Conservation (phyloP, 768 basidiomycete genomes). For the Paxillus involutus region DNA sequence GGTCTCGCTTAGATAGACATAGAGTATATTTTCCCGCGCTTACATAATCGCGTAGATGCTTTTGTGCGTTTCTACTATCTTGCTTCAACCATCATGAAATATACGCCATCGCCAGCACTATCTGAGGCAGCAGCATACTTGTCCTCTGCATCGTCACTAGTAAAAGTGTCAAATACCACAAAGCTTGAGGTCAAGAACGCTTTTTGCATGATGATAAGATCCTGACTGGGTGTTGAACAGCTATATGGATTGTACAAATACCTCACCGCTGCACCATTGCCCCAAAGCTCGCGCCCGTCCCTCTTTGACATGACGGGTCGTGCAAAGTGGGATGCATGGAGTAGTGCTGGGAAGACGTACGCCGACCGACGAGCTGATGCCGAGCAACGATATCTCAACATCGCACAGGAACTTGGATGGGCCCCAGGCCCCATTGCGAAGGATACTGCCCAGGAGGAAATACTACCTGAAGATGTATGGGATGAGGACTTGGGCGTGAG, state of each 20-base stretch:
- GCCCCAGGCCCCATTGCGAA: constrained; percentile 29
- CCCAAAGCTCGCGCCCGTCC: constrained; percentile 61
- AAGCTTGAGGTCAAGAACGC: constrained; percentile 71
- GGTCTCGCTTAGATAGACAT: constrained; percentile 57
- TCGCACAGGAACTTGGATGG: constrained; percentile 76
- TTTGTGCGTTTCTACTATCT: not conserved
- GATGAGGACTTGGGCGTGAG: constrained; percentile 39
- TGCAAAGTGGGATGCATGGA: constrained; percentile 91
- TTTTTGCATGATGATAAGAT: constrained; percentile 8
- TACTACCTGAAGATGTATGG: constrained; percentile 42
- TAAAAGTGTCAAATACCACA: constrained; percentile 53
- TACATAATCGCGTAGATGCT: constrained; percentile 37
- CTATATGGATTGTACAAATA: constrained; percentile 86
- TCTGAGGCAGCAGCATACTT: constrained; percentile 63
- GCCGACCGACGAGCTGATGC: constrained; percentile 42
- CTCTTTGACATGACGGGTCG: constrained; percentile 78
- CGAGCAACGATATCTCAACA: constrained; percentile 64
- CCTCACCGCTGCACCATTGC: constrained; percentile 57
- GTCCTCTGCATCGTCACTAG: constrained; percentile 52
- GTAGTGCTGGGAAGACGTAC: constrained; percentile 47
- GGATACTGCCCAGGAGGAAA: constrained; percentile 14
- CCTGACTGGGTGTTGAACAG: constrained; percentile 43
- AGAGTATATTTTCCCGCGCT: constrained; percentile 14
- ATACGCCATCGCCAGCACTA: constrained; percentile 44
- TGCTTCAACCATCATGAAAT: constrained; percentile 18